Percentiles rank a stretch among this genome's conserved stretches.
phyloP scores from a whole-genome alignment of 805 yeast species.

The Saturnispora gosingensis region DNA sequence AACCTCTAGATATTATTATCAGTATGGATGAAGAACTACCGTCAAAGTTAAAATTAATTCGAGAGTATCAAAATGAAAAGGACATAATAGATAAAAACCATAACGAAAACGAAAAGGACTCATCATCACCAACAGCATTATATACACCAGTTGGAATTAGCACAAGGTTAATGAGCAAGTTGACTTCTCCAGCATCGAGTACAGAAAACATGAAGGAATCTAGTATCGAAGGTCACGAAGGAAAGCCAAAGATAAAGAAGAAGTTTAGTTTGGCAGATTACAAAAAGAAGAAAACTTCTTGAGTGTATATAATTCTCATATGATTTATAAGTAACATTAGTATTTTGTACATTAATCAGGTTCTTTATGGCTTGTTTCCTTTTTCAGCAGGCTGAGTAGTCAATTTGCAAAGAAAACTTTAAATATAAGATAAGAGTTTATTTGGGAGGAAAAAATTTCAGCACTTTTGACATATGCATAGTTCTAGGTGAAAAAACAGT shows the following conservation, averaged over 20 bases:
- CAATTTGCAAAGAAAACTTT: background rate
- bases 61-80: conserved; percentile 1
- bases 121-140: conserved; percentile 2
- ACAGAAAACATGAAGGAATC: background rate
- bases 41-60: conserved; percentile 9
- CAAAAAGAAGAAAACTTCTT: conserved; percentile 35
- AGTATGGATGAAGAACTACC: conserved; percentile 9
- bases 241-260: conserved; percentile 35
- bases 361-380: background rate
- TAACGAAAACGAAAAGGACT: conserved; percentile 1
- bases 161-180: conserved; percentile 4
- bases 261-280: conserved; percentile 71
- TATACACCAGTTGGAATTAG: conserved; percentile 12
- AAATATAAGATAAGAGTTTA: background rate
- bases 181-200: background rate
- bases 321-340: background rate
- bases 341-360: background rate
- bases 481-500: background rate
- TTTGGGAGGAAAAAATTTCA: background rate
- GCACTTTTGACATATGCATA: background rate
- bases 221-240: conserved; percentile 6
- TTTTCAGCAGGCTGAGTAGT: background rate
- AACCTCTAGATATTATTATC: conserved; percentile 4
- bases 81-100: background rate
- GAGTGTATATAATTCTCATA: background rate